Evolutionary conservation across 768 basidiomycete species (phyloP).

Genomic region (Podaxis sp.): DNA sequence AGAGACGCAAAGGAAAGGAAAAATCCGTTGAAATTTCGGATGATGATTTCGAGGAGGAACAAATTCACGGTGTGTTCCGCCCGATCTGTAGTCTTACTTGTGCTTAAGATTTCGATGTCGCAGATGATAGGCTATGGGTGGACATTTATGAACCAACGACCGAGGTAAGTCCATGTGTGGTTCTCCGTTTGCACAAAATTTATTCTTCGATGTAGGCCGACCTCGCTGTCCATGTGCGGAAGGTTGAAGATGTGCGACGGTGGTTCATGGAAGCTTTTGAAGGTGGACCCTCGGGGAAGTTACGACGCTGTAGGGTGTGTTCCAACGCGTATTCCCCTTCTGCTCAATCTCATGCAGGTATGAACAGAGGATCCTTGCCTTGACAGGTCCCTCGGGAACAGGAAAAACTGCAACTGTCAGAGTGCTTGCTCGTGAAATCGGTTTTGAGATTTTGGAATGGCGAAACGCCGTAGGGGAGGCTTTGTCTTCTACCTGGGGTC

Average conservation of each 20-base stretch:
- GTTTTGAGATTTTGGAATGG: conserved; percentile 87
- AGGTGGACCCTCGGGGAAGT: conserved; percentile 60
- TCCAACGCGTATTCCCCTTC: not conserved
- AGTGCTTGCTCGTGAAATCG: conserved; percentile 71
- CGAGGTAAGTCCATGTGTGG: conserved; percentile 40
- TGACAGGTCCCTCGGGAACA: conserved; percentile 88
- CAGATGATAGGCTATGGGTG: conserved; percentile 54
- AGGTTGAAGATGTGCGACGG: conserved; percentile 73
- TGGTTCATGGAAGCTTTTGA: conserved; percentile 77
- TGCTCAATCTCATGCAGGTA: not conserved
- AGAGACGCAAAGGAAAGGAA: conserved; percentile 28
- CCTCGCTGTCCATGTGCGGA: conserved; percentile 76
- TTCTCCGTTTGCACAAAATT: not conserved
- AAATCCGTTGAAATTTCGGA: not conserved
- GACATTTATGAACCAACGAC: conserved; percentile 62
- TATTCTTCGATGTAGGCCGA: conserved; percentile 46
- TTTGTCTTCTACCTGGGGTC: conserved; percentile 24
- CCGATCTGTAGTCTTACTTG: not conserved
- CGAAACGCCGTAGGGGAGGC: conserved; percentile 62
- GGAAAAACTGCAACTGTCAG: conserved; percentile 88
- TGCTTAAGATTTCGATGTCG: conserved; percentile 7
- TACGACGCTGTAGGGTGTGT: conserved; percentile 75
- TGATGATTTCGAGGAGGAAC: conserved; percentile 12
- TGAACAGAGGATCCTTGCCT: conserved; percentile 73
- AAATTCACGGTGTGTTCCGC: not conserved